Conservation (phyloP, 306 rosid genomes). For the Begonia loranthoides region DNA sequence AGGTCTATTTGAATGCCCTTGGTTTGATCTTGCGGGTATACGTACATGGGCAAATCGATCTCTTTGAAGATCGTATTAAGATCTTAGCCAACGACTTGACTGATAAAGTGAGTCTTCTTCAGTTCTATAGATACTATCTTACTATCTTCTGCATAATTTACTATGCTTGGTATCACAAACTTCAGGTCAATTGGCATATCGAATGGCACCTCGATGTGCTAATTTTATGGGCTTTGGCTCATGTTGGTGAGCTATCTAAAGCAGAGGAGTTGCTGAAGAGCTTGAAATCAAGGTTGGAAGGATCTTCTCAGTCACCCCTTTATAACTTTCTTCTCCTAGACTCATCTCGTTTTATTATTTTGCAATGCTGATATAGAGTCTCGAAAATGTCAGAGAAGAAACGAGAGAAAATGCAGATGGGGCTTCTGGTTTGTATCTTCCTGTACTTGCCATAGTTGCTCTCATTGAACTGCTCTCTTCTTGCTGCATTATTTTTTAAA, state of each 20-base stretch:
- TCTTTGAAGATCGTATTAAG: slow-evolving; percentile 39
- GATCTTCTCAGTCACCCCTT: slow-evolving; percentile 8
- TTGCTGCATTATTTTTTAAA: not conserved
- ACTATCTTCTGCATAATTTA: too few species aligned
- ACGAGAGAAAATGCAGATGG: slow-evolving; percentile 45
- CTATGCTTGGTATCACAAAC: not conserved
- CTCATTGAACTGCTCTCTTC: not conserved
- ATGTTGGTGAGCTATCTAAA: slow-evolving; percentile 32
- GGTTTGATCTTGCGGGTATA: slow-evolving; percentile 54
- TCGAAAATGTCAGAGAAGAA: slow-evolving; percentile 42
- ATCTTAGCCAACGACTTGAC: slow-evolving; percentile 32
- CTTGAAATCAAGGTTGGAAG: slow-evolving; percentile 46
- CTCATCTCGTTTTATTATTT: too few species aligned
- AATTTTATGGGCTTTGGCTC: slow-evolving; percentile 61
- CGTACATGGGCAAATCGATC: slow-evolving; percentile 40
- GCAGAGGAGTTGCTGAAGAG: slow-evolving; percentile 59
- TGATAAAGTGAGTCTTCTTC: slow-evolving; percentile 40
- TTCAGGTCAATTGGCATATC: slow-evolving; percentile 64
- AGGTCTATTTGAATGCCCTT: slow-evolving; percentile 81
- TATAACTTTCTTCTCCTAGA: not conserved
- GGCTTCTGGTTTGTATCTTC: slow-evolving; percentile 39
- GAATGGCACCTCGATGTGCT: slow-evolving; percentile 71
- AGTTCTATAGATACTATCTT: not conserved
- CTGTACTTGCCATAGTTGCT: not conserved
- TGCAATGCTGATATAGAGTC: slow-evolving; percentile 28